Base-by-base conservation (phyloP, 2,329 filamentous ascomycete genomes). In the Chalara sp. region DNA sequence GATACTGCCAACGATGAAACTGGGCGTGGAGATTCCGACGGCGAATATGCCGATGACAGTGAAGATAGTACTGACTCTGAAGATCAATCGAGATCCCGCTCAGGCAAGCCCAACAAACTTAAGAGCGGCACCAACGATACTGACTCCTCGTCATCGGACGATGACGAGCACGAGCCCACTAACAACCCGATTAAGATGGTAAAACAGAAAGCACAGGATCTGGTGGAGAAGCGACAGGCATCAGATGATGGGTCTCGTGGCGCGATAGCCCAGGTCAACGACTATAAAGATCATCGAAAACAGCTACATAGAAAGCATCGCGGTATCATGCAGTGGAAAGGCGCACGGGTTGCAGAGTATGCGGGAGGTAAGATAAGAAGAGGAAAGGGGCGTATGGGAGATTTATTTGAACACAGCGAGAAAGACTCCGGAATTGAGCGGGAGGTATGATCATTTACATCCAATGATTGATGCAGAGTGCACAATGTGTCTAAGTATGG, bases 241-340 rank as follows among this genome's bases (percentile, higher is more conserved):
- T 58, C 65, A 1, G 67, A 73, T 48, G 67, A 75, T 49, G 67
- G 61, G 31, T 73, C 68, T 55, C 69, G 73, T 54, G 80, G 73
- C 39, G 62, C 70, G 37, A 67, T 72, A 7, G 75, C 76, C 42
- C 72, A 78, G 62, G 53, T 81, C 44, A 76, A 74, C 51, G 82
- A 86, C 53, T 86, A 83, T 62, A 80, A 76, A 62, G 71, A 74
- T 51, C 72, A 82, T 57, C 71, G 75, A 56, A 79, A 76, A 65
- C 74, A 78, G 53, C 67, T 86, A 56, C 83, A 87, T 65, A 71
- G 83, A 46, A 76, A 79, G 62, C 82, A 89, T 61, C 70, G 82
- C 28, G 86, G 86, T 0, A 63, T 86, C 40, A 89, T 89, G 86
- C 86, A 89, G 68, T 89, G 84, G 67, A 71, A 53, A 72, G 76